Conservation (phyloP, 1,284 basidiomycete species). For the Moniliella sp. region DNA sequence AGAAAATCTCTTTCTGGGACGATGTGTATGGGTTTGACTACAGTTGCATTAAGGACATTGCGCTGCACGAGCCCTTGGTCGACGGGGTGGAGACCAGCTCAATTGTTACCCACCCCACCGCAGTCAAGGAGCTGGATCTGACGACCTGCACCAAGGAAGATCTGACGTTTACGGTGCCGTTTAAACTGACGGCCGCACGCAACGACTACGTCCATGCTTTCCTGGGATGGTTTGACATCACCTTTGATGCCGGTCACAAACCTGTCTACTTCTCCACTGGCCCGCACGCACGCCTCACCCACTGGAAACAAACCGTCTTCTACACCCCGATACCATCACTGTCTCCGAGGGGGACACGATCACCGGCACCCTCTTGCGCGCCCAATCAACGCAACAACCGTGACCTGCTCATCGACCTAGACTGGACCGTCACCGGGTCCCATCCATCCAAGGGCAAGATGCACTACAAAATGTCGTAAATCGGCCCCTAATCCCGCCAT, state of each 20-base stretch:
- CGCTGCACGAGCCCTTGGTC: slow-evolving; percentile 79
- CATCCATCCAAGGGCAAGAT: slow-evolving; percentile 11
- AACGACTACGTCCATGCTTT: slow-evolving; percentile 89
- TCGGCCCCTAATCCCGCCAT: too few relatives aligned
- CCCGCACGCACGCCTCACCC: slow-evolving; percentile 30
- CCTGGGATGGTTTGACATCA: slow-evolving; percentile 96
- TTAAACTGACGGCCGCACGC: slow-evolving; percentile 56
- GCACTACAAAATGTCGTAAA: slow-evolving; percentile 33
- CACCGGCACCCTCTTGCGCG: slow-evolving; percentile 17
- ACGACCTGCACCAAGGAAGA: slow-evolving; percentile 85
- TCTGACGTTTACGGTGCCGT: slow-evolving; percentile 60
- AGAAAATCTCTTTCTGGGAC: slow-evolving; percentile 91
- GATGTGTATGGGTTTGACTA: slow-evolving; percentile 99
- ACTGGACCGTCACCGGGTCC: slow-evolving; percentile 18
- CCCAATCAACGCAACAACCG: slow-evolving; percentile 28
- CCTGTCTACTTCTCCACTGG: slow-evolving; percentile 47
- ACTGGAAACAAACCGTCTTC: slow-evolving; percentile 35
- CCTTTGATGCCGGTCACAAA: slow-evolving; percentile 88
- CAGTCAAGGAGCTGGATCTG: slow-evolving; percentile 48
- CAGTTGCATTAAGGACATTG: slow-evolving; percentile 97
- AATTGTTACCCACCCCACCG: slow-evolving; percentile 30
- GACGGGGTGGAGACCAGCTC: slow-evolving; percentile 53
- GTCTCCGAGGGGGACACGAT: slow-evolving; percentile 22
- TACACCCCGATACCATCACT: slow-evolving; percentile 25
- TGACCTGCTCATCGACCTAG: slow-evolving; percentile 27